Percentiles rank a stretch among this genome's conserved stretches.
These are phyloP conservation scores for Spinacia oleracea DNA, from an alignment of 179 eudicot species.

Conservation along the genomic window DNA sequence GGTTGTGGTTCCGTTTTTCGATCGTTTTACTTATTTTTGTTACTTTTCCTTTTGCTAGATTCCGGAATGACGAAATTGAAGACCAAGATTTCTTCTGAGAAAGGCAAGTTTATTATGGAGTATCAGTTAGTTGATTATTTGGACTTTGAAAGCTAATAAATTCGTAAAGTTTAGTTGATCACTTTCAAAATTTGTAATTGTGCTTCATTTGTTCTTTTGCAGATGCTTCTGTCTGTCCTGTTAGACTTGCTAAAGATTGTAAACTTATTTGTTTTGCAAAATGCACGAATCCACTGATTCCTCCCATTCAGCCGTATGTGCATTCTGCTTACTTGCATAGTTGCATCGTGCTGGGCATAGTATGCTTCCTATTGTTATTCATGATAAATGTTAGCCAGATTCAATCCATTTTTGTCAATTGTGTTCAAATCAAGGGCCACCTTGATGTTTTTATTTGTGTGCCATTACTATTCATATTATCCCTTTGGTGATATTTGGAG, in stretches of 20 bases:
- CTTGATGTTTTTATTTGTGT: background rate
- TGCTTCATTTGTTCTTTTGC: conserved; percentile 22
- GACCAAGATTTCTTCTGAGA: background rate
- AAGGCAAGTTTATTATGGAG: conserved; percentile 17
- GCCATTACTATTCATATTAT: background rate
- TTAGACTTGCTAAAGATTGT: conserved; percentile 42
- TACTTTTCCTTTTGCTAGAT: conserved; percentile 8
- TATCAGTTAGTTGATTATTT: background rate
- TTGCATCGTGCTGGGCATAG: background rate
- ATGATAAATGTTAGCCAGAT: background rate
- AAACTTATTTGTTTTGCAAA: conserved; percentile 47
- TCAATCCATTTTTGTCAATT: background rate
- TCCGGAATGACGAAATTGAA: conserved; percentile 13
- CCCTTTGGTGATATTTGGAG: background rate
- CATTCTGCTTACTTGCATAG: background rate
- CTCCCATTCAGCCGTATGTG: conserved; percentile 50
- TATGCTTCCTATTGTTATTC: background rate
- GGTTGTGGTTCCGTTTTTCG: background rate
- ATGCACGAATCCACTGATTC: conserved; percentile 44
- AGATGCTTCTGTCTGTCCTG: conserved; percentile 30
- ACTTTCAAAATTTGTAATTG: background rate
- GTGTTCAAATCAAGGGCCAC: background rate
- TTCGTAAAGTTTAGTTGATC: background rate
- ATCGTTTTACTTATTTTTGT: conserved; percentile 6
- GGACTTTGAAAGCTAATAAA: background rate